Evolutionary conservation across 2,329 filamentous ascomycete species (phyloP), one percentile per base, ranked within the genome.

Genomic region (Cladorrhinum sp.): DNA sequence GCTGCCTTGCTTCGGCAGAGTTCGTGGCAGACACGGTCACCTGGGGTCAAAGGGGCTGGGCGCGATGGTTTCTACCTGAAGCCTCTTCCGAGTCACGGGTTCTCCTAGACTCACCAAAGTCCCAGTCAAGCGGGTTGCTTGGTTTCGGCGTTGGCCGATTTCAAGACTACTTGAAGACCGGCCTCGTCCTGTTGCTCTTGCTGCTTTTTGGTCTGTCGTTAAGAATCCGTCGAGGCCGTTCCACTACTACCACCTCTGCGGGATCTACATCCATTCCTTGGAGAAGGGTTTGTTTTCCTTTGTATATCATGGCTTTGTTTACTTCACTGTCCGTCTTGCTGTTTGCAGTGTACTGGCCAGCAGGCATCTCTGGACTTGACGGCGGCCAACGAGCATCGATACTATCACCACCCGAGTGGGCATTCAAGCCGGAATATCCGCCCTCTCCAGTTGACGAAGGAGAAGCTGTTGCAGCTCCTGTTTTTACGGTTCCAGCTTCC

Each of bases 401-500:
- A 53, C 60, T 10, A 41, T 23, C 12, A 49, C 59, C 27, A 41
- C 41, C 20, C 50, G 22, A 2, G 48, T 23, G 10, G 18, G 10
- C 45, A 50, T 50, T 8, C 9, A 53, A 29, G 22, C 36, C 45
- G 9, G 10, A 49, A 22, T 13, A 23, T 27, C 3, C 23, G 9
- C 13, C 18, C 22, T 38, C 20, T 25, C 13, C 45, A 50, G 20
- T 20, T 22, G 38, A 16, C 20, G 29, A 22, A 49, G 36, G 13
- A 16, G 29, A 20, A 16, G 24, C 38, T 23, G 5, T 16, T 18
- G 25, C 24, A 32, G 50, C 49, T 2, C 63, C 69, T 20, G 59
- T 65, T 25, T 82, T 78, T 64, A 84, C 80, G 0, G 72, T 83
- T 2, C 79, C 81, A 2, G 66, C 77, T n/a, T 70, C 70, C 27